phyloP scores from a whole-genome alignment of 768 basidiomycete genomes.

The Termitomyces sp. region DNA sequence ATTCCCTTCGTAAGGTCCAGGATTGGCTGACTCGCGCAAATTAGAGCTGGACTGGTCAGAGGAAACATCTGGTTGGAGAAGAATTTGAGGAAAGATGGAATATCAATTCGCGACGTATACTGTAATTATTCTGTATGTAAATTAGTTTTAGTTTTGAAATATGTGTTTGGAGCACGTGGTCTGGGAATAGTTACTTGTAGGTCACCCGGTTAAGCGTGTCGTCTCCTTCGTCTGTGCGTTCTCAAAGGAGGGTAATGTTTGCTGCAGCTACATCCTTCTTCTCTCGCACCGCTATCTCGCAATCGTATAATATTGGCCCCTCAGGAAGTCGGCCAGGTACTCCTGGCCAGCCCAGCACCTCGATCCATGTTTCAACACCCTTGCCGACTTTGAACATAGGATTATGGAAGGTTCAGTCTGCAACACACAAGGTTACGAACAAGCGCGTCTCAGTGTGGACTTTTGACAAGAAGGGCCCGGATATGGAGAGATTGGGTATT shows the following conservation, averaged over 20 bases:
- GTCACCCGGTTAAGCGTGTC: no score
- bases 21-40: no score
- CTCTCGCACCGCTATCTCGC: slow-evolving; percentile 71
- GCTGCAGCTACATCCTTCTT: slow-evolving; percentile 85
- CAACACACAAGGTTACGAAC: slow-evolving; percentile 80
- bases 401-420: slow-evolving; percentile 84
- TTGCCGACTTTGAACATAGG: slow-evolving; percentile 65
- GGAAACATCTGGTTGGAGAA: no score
- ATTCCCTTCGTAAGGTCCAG: no score
- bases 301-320: slow-evolving; percentile 66
- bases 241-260: slow-evolving; percentile 42
- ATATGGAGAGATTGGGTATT: slow-evolving; percentile 65
- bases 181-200: background rate
- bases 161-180: slow-evolving; percentile 2
- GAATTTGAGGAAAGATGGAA: no score
- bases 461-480: slow-evolving; percentile 75
- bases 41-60: no score
- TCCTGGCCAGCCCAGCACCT: slow-evolving; percentile 31
- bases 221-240: background rate
- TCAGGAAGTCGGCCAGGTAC: slow-evolving; percentile 43
- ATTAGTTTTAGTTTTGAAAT: no score
- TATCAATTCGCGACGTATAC: no score
- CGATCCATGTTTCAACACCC: slow-evolving; percentile 30
- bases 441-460: slow-evolving; percentile 93
- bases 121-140: no score